Evolutionary conservation across 75 land plant genomes (phyloP).

Genomic region (Sequoia sempervirens): DNA sequence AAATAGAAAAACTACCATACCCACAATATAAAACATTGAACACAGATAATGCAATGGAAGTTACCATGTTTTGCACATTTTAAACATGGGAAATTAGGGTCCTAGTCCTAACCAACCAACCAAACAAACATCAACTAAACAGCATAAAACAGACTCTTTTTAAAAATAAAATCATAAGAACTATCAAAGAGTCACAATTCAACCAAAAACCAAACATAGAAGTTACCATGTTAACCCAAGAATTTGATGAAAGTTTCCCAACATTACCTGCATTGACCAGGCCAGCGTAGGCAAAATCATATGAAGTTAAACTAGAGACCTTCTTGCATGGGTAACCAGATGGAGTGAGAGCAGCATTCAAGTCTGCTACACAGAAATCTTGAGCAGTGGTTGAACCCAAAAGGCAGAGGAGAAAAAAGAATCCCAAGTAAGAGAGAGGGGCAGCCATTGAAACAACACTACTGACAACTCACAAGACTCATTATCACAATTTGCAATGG

Average conservation of each 20-base stretch:
- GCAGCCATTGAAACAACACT: neutral
- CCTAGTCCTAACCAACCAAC: no score
- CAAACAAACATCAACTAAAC: no score
- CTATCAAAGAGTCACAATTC: no score
- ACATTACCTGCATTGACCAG: slow-evolving; percentile 27
- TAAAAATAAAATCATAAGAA: no score
- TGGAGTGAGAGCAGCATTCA: slow-evolving; percentile 17
- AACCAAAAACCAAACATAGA: no score
- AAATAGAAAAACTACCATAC: no score
- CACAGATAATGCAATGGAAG: no score
- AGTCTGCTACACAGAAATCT: slow-evolving; percentile 72
- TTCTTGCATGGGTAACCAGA: slow-evolving; percentile 52
- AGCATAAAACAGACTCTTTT: no score
- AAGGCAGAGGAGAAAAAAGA: slow-evolving; percentile 15
- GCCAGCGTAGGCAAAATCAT: slow-evolving; percentile 47
- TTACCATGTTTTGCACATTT: no score
- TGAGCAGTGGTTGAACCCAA: slow-evolving; percentile 16
- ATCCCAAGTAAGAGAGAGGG: slow-evolving; percentile 9
- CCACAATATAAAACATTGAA: no score
- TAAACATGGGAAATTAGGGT: no score
- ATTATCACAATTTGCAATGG: neutral
- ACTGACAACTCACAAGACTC: neutral
- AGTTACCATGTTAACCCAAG: no score
- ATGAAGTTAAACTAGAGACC: slow-evolving; percentile 14
- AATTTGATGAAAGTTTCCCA: neutral